Evolutionary conservation across 2,329 filamentous ascomycete species (phyloP).

Genomic region (Iodosphaeria phyllophila): DNA sequence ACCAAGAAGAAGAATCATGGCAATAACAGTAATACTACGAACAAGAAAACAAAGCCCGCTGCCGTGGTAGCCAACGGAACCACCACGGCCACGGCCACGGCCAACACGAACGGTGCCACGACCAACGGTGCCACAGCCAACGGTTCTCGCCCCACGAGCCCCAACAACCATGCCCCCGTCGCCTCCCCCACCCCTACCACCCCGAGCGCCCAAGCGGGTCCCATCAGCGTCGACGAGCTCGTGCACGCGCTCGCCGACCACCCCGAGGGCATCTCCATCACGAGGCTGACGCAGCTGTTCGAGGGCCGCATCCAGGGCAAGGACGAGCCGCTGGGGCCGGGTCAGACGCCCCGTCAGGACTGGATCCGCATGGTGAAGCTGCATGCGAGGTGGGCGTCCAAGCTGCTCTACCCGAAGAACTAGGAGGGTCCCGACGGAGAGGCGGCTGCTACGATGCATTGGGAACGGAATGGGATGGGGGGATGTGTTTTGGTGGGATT

Average conservation of each 20-base stretch:
- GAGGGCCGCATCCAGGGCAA: conserved; percentile 34
- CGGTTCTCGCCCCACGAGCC: conserved; percentile 44
- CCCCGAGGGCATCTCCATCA: conserved; percentile 32
- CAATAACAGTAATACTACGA: too few species aligned
- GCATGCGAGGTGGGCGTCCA: conserved; percentile 36
- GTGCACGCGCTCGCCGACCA: conserved; percentile 23
- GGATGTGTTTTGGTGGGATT: background rate
- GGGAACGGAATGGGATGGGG: background rate
- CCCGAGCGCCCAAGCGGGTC: conserved; percentile 21
- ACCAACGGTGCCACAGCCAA: conserved; percentile 30
- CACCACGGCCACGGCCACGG: too few species aligned
- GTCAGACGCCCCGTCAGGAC: conserved; percentile 30
- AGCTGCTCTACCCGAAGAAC: conserved; percentile 26
- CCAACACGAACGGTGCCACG: conserved; percentile 11
- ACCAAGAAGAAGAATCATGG: conserved; percentile 31
- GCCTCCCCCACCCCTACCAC: conserved; percentile 11
- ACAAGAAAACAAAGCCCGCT: too few species aligned
- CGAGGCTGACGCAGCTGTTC: conserved; percentile 32
- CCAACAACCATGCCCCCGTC: conserved; percentile 20
- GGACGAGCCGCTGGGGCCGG: conserved; percentile 26
- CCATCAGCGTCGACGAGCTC: conserved; percentile 35
- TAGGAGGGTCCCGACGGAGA: conserved; percentile 9
- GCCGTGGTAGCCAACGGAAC: too few species aligned
- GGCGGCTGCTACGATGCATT: background rate
- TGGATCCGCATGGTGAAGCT: conserved; percentile 42